A percentile compares a stretch with the other conserved stretches of the same genome.
Conservation (phyloP, 257 asterid species). For the Ligustrum vulgare region DNA sequence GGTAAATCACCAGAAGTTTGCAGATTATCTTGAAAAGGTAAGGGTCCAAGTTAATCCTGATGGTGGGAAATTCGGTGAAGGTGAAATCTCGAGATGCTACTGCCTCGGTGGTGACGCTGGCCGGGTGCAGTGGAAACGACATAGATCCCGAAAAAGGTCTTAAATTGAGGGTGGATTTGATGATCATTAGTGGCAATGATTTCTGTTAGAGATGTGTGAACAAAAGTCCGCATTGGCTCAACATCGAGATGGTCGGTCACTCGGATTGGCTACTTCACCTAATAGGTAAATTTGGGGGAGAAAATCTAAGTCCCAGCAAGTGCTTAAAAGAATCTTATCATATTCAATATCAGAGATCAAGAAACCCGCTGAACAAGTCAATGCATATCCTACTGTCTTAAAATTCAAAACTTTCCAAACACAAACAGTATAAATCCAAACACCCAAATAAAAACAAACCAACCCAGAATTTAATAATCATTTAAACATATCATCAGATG, state of each 20-base stretch:
- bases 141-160: neutral
- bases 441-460: neutral
- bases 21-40: neutral
- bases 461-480: neutral
- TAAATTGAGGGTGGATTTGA: neutral
- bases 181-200: neutral
- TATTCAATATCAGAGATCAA: constrained; percentile 7
- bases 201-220: neutral
- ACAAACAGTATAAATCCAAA: neutral
- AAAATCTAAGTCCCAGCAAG: neutral
- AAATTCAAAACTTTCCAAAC: constrained; percentile 22
- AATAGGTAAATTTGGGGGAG: neutral
- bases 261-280: neutral
- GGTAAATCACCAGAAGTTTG: neutral
- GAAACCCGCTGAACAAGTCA: constrained; percentile 1
- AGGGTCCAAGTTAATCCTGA: neutral
- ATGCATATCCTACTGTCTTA: constrained; percentile 2
- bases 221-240: neutral
- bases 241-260: neutral
- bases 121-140: neutral
- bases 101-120: neutral
- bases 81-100: neutral
- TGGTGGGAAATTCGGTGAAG: neutral
- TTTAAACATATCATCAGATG: neutral
- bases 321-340: neutral